Evolutionary conservation across 2,329 filamentous ascomycete genomes (phyloP).

Genomic region (Paracoccidioides brasiliensis): DNA sequence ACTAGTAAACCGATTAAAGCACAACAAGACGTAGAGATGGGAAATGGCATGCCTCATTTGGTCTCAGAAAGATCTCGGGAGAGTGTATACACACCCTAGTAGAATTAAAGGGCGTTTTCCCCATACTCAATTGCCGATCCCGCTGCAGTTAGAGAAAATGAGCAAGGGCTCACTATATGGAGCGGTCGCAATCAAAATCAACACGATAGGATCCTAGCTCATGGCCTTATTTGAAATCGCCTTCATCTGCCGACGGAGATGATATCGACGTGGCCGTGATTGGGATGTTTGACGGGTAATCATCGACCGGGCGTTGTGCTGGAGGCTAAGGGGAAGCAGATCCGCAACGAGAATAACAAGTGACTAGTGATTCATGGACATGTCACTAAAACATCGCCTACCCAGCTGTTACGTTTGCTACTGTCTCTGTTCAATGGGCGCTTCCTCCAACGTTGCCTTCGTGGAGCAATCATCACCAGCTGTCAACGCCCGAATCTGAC

Average conservation of each 20-base stretch:
- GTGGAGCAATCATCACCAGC: neutral
- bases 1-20: neutral
- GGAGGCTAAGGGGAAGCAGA: neutral
- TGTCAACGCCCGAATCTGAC: slow-evolving; percentile 1
- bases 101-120: neutral
- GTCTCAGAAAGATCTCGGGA: neutral
- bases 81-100: neutral
- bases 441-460: neutral
- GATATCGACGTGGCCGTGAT: neutral
- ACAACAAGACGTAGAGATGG: neutral
- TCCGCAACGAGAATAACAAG: neutral
- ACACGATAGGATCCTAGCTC: neutral
- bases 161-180: neutral
- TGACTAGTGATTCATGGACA: neutral
- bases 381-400: neutral
- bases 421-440: neutral
- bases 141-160: neutral
- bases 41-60: neutral
- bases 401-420: neutral
- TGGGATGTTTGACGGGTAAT: neutral
- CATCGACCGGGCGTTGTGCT: neutral
- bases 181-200: neutral
- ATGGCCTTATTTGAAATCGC: neutral
- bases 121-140: neutral
- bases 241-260: neutral